A percentile compares a stretch with the other conserved stretches of the same genome.
Conservation (phyloP, 1,284 basidiomycete genomes). For the Laetiporus sulphureus region DNA sequence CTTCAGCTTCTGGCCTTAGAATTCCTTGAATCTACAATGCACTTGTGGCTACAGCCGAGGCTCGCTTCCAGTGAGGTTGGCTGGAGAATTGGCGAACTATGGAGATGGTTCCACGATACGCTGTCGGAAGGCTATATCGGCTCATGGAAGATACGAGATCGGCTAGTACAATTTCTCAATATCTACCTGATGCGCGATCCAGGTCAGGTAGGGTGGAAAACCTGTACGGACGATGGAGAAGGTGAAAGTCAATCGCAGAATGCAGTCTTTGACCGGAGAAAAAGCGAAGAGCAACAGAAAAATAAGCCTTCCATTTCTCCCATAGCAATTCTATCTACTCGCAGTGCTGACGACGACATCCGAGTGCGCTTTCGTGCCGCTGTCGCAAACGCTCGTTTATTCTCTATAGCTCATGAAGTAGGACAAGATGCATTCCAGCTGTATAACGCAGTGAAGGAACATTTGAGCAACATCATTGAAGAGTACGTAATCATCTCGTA, state of each 20-base stretch:
- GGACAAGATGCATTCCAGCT: constrained; percentile 27
- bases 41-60: constrained; percentile 52
- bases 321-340: constrained; percentile 39
- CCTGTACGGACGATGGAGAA: constrained; percentile 21
- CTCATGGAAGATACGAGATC: constrained; percentile 68
- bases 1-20: constrained; percentile 50
- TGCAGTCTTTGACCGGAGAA: neutral
- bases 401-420: constrained; percentile 34
- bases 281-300: constrained; percentile 13
- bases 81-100: constrained; percentile 41
- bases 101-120: constrained; percentile 44
- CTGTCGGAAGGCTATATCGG: constrained; percentile 38
- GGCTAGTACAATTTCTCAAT: constrained; percentile 60
- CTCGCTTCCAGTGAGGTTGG: constrained; percentile 33
- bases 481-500: constrained; percentile 34
- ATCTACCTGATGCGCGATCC: constrained; percentile 60
- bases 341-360: constrained; percentile 72
- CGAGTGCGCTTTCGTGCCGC: constrained; percentile 80
- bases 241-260: constrained; percentile 17
- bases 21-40: constrained; percentile 61
- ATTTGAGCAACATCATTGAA: constrained; percentile 35
- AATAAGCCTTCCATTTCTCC: constrained; percentile 32
- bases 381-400: constrained; percentile 54
- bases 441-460: constrained; percentile 39
- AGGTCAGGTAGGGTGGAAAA: constrained; percentile 42